Base-by-base conservation (phyloP, 2,329 filamentous ascomycete species). In the Pseudogymnoascus sp. region DNA sequence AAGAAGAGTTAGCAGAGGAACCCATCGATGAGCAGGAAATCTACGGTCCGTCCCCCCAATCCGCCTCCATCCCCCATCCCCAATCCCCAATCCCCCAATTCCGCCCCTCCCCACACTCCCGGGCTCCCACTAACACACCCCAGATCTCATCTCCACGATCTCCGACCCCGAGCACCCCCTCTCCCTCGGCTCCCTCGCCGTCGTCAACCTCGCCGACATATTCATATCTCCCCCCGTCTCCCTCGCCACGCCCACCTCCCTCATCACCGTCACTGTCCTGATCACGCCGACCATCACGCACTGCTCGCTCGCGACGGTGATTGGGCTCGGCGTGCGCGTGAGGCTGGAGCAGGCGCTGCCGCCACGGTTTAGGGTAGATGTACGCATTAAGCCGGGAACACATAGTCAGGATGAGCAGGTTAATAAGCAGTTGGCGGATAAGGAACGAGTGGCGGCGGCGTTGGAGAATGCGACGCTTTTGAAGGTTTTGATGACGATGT, bases 11-110 rank as follows among this genome's bases (percentile, higher is more conserved):
- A 57, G 77, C 79, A 1, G 79, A 86, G 35, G 92, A 97, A 68
- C 89, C 89, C 62, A 96, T 99, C 67, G 94, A 99, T 71, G 90
- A 95, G 73, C 94, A 97, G 74, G 94, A 99, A 75, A 93, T 99
- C 41, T 99, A 93, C 72, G 91, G 91, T 94, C 77, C 66, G 70
- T 63, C 35, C 18, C 22, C 54, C n/a, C 37, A 22, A 20, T 30
- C 28, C 18, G 28, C 28, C 16, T 28, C 58, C 28, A 30, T 30
- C 28, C 4, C 28, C 28, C 28, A 30, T 30, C 34, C 18, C 22
- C 57, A 38, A 37, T 34, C 60, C 43, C 35, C 22, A 47, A 61
- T 30, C 28, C 28, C n/a, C n/a, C n/a, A n/a, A n/a, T n/a, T n/a
- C n/a, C n/a, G n/a, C n/a, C n/a, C n/a, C n/a, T n/a, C n/a, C n/a